These are phyloP conservation scores for Pluteus cervinus DNA, from an alignment of 768 basidiomycete species.

Conservation along the genomic window DNA sequence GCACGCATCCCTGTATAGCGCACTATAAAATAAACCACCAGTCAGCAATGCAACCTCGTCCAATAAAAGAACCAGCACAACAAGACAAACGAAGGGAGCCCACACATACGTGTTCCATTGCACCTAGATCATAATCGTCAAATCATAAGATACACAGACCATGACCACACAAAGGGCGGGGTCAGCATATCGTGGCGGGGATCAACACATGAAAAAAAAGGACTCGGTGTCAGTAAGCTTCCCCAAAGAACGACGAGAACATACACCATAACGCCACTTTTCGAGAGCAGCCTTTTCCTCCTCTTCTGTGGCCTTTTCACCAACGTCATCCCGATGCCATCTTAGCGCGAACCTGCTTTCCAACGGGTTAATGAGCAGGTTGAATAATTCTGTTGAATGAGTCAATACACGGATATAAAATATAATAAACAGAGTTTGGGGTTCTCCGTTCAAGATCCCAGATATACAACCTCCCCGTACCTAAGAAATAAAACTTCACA, in stretches of 20 bases:
- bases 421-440: neutral
- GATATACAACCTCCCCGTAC: neutral
- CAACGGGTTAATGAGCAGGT: slow-evolving; percentile 65
- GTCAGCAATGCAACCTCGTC: neutral
- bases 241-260: no score
- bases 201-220: no score
- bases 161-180: no score
- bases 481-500: neutral
- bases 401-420: no score
- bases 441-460: neutral
- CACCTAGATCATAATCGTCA: slow-evolving; percentile 31
- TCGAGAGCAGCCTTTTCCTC: slow-evolving; percentile 55
- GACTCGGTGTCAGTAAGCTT: no score
- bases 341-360: slow-evolving; percentile 62
- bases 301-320: slow-evolving; percentile 46
- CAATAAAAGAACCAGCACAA: no score
- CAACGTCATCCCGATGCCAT: slow-evolving; percentile 78
- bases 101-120: slow-evolving; percentile 85
- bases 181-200: neutral
- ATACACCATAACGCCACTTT: slow-evolving; percentile 61
- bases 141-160: neutral
- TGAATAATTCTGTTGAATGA: slow-evolving; percentile 55
- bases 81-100: no score
- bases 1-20: slow-evolving; percentile 62
- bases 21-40: slow-evolving; percentile 29